Percentiles rank a stretch among this genome's conserved stretches.
Evolutionary conservation across 805 yeast genomes (phyloP).

Genomic region (Pichia exigua): DNA sequence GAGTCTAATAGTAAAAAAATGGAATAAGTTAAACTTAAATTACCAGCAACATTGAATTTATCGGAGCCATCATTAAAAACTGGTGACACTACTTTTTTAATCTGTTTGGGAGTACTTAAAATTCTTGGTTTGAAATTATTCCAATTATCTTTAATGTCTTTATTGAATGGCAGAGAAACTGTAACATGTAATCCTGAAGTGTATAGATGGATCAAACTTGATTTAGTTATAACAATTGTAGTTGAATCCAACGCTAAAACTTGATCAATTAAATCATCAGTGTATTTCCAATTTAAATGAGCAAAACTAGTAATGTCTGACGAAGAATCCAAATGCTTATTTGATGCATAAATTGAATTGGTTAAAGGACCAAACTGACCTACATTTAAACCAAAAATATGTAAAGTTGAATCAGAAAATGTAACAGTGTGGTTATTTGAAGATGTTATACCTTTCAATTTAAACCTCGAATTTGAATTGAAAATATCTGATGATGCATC

Average conservation of each 20-base stretch:
- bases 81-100: slow-evolving; percentile 29
- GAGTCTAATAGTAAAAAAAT: slow-evolving; percentile 45
- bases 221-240: slow-evolving; percentile 55
- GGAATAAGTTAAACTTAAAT: slow-evolving; percentile 30
- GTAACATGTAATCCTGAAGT: slow-evolving; percentile 50
- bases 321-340: slow-evolving; percentile 21
- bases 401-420: slow-evolving; percentile 39
- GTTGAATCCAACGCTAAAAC: slow-evolving; percentile 61
- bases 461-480: slow-evolving; percentile 29
- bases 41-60: background rate
- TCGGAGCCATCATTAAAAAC: slow-evolving; percentile 3
- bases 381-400: slow-evolving; percentile 69
- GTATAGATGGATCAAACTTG: slow-evolving; percentile 55
- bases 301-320: slow-evolving; percentile 4
- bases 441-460: slow-evolving; percentile 42
- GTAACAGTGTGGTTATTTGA: slow-evolving; percentile 66
- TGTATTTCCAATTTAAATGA: slow-evolving; percentile 35
- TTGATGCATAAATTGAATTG: slow-evolving; percentile 27
- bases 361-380: slow-evolving; percentile 67
- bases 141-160: slow-evolving; percentile 37
- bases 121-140: slow-evolving; percentile 46
- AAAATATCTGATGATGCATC: background rate
- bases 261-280: slow-evolving; percentile 42
- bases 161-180: slow-evolving; percentile 29
- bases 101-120: slow-evolving; percentile 33